phyloP scores from a whole-genome alignment of 2,329 filamentous ascomycete genomes.

The Lachnellula suecica region DNA sequence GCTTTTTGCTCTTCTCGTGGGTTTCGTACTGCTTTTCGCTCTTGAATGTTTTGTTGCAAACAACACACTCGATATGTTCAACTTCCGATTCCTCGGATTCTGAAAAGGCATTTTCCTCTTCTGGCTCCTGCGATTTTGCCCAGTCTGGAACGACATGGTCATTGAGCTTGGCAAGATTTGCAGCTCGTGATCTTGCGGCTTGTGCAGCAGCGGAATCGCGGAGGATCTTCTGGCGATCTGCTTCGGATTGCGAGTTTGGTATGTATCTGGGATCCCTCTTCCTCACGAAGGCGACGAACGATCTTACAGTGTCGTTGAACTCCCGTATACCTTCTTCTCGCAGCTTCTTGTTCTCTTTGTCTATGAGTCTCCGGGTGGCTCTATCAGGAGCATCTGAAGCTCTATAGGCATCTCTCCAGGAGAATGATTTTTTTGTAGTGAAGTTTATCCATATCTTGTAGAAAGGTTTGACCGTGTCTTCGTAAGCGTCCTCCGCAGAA shows the following conservation, averaged over 20 bases:
- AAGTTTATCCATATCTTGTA: conserved; percentile 82
- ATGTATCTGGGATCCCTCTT: conserved; percentile 89
- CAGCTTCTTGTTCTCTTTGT: conserved; percentile 87
- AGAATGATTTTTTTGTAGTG: conserved; percentile 79
- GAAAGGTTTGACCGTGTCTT: conserved; percentile 75
- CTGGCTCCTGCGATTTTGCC: conserved; percentile 60
- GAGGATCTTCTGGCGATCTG: conserved; percentile 75
- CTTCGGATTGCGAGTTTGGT: conserved; percentile 73
- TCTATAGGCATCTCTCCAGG: conserved; percentile 85
- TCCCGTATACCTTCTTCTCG: conserved; percentile 81
- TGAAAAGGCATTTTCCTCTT: conserved; percentile 55
- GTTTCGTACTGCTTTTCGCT: conserved; percentile 89
- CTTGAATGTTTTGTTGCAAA: conserved; percentile 79
- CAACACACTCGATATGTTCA: conserved; percentile 70
- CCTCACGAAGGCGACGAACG: conserved; percentile 82
- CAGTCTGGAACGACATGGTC: conserved; percentile 71
- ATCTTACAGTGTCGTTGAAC: conserved; percentile 89
- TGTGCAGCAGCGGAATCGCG: conserved; percentile 80
- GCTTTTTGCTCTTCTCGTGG: conserved; percentile 97
- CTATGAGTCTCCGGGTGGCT: conserved; percentile 78
- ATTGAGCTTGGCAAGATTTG: conserved; percentile 72
- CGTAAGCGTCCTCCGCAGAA: conserved; percentile 69
- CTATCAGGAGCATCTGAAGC: conserved; percentile 86
- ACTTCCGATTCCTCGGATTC: conserved; percentile 50
- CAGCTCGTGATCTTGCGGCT: conserved; percentile 77